Base-by-base conservation (phyloP, 1,139 yeast species). In the Protomyces pachydermus region DNA sequence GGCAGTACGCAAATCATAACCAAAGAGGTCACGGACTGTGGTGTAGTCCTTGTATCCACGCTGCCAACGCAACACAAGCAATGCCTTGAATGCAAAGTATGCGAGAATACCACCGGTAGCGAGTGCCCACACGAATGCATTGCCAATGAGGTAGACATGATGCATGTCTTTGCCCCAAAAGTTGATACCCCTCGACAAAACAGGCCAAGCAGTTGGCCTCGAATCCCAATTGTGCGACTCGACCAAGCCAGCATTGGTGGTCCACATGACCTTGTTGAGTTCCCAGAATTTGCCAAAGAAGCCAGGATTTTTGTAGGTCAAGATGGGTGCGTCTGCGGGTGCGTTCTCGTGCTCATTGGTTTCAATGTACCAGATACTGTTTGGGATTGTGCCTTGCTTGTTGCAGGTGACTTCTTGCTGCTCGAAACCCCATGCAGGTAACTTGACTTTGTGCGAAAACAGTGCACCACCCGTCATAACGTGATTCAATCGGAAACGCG, bases 391-490 rank as follows among this genome's bases (percentile, higher is more conserved):
- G 73, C 97, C 98, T 72, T 85, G 89, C 60, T 84, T 79, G 60
- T 97, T 95, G 76, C 97, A 84, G 10, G 97, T 86, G 58, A 95
- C 98, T 79, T 93, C 99, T 76, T 90, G 97, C 78, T 95, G 98
- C 71, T 87, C 95, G 72, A 87, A 91, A 2, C 93, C 98, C 97
- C 98, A 93, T 66, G 85, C 86, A 66, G 98, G 98, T 70, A 93
- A 83, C 76, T 88, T 89, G 61, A 84, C 86, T 68, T 83, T 85
- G 73, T 89, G 91, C 34, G 98, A 89, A 76, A 91, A 93, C 72
- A 95, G 80, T 72, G 87, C 86, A 77, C 96, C 85, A 61, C 97
- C 97, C 46, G 93, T 82, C 86, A 88, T 84, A 60, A 95, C 91
- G 74, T 95, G 98, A 75, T 84, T 85, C 69, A 95, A 82, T 77